A percentile compares a stretch with the other conserved stretches of the same genome.
Conservation (phyloP, 1,139 yeast species). For the Taiozyma sp. region DNA sequence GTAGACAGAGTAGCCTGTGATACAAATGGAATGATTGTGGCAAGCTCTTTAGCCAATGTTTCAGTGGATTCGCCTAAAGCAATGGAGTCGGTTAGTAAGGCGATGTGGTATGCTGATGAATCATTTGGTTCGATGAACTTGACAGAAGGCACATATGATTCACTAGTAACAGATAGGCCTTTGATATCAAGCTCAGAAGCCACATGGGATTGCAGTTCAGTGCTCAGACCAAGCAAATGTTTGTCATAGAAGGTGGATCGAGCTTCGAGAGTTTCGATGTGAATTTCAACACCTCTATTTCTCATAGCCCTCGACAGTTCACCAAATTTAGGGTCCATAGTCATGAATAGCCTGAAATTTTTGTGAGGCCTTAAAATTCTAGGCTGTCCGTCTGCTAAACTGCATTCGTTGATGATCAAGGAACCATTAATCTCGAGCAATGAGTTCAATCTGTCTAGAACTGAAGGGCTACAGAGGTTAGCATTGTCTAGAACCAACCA, state of each 20-base stretch:
- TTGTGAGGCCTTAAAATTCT: slow-evolving; percentile 76
- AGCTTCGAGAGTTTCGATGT: slow-evolving; percentile 42
- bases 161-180: slow-evolving; percentile 5
- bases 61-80: background rate
- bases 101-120: slow-evolving; percentile 14
- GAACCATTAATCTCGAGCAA: slow-evolving; percentile 82
- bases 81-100: slow-evolving; percentile 11
- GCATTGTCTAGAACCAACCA: slow-evolving; percentile 97
- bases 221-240: slow-evolving; percentile 16
- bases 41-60: slow-evolving; percentile 24
- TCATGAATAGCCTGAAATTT: slow-evolving; percentile 78
- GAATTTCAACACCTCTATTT: slow-evolving; percentile 90
- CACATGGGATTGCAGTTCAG: background rate
- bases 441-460: slow-evolving; percentile 88
- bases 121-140: slow-evolving; percentile 18
- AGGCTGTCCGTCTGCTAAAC: slow-evolving; percentile 75
- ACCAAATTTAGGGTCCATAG: slow-evolving; percentile 89
- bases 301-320: slow-evolving; percentile 98
- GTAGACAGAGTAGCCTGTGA: slow-evolving; percentile 14
- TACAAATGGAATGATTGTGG: slow-evolving; percentile 31
- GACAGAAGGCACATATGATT: slow-evolving; percentile 5
- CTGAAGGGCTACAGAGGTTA: slow-evolving; percentile 91
- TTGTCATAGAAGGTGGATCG: slow-evolving; percentile 55
- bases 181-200: slow-evolving; percentile 1
- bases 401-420: slow-evolving; percentile 83